These are phyloP conservation scores for Leishmania arabica DNA, from an alignment of 208 protist species.

Conservation along the genomic window DNA sequence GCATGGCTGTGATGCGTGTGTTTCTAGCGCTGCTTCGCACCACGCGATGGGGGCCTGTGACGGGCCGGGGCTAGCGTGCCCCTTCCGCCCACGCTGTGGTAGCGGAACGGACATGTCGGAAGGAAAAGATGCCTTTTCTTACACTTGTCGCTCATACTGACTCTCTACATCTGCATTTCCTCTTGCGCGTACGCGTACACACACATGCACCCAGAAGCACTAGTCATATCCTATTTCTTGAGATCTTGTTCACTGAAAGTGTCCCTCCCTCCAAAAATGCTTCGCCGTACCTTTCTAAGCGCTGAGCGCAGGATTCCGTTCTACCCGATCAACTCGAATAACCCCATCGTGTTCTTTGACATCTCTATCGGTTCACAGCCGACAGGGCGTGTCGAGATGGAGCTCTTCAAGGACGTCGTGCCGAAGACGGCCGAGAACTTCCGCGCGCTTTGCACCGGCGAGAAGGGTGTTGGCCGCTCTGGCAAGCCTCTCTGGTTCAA, in stretches of 20 bases:
- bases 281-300: constrained; percentile 41
- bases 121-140: not conserved
- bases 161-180: not conserved
- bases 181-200: not conserved
- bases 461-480: constrained; percentile 82
- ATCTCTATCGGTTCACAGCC: constrained; percentile 87
- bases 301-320: constrained; percentile 77
- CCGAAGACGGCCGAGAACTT: constrained; percentile 97
- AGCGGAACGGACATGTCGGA: not conserved
- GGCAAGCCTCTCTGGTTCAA: constrained; percentile 96
- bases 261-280: not conserved
- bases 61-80: not conserved
- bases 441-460: constrained; percentile 91
- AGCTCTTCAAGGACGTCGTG: constrained; percentile 90
- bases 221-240: constrained; percentile 6
- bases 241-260: constrained; percentile 1
- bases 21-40: not conserved
- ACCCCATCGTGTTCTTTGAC: constrained; percentile 93
- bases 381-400: constrained; percentile 91
- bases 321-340: constrained; percentile 78
- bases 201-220: constrained; percentile 6
- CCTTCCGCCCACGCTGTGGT: not conserved
- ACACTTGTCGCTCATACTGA: not conserved
- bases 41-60: not conserved
- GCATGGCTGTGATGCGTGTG: not conserved